Conservation (phyloP, 176 grass and related monocot genomes). For the Poa annua region DNA sequence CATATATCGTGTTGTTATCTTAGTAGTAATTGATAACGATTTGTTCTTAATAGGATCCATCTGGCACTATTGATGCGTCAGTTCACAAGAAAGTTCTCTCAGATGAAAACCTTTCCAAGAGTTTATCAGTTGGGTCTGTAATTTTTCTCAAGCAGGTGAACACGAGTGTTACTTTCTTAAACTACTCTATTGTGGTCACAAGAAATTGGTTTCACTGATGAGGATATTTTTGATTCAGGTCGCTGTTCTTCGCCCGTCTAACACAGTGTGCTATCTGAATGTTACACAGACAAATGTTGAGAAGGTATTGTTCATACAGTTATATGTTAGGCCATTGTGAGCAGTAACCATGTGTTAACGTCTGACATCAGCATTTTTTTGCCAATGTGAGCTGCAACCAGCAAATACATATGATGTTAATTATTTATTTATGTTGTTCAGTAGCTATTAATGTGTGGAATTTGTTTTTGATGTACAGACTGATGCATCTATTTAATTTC, state of each 20-base stretch:
- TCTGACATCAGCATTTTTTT: background rate
- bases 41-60: slow-evolving; percentile 54
- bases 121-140: slow-evolving; percentile 57
- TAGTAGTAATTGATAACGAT: background rate
- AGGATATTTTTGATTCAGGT: slow-evolving; percentile 43
- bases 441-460: background rate
- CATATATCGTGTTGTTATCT: background rate
- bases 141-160: slow-evolving; percentile 57
- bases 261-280: slow-evolving; percentile 50
- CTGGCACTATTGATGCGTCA: slow-evolving; percentile 43
- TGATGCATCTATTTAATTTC: slow-evolving; percentile 18
- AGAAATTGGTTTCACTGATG: slow-evolving; percentile 12
- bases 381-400: background rate
- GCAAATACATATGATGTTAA: background rate
- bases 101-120: slow-evolving; percentile 23
- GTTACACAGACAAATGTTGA: slow-evolving; percentile 53
- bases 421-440: background rate
- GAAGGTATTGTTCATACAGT: slow-evolving; percentile 40
- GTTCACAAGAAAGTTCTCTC: slow-evolving; percentile 53
- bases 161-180: background rate
- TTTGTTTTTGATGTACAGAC: background rate
- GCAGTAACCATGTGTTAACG: background rate
- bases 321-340: slow-evolving; percentile 3
- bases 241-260: slow-evolving; percentile 46
- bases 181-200: background rate